Evolutionary conservation across 306 rosid species (phyloP).

Genomic region (Herpetospermum pedunculosum): DNA sequence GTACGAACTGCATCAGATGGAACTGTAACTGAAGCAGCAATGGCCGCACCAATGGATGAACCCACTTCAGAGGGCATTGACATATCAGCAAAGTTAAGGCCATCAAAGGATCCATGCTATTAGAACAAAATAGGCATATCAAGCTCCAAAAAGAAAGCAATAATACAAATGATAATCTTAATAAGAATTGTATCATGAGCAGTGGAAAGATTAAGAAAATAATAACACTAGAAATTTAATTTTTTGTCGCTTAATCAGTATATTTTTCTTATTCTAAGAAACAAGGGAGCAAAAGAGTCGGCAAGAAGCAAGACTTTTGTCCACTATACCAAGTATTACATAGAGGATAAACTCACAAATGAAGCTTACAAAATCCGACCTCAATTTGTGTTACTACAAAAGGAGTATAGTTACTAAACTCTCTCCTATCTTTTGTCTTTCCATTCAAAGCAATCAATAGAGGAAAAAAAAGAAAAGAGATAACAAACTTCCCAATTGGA

Average conservation of each 20-base stretch:
- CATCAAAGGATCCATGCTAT: constrained; percentile 82
- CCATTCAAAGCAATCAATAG: background rate
- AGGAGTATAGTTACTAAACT: background rate
- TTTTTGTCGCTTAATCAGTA: background rate
- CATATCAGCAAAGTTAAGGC: constrained; percentile 30
- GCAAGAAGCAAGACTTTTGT: background rate
- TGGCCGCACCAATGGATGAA: constrained; percentile 91
- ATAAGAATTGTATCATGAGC: background rate
- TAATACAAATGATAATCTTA: background rate
- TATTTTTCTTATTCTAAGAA: background rate
- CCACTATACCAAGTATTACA: background rate
- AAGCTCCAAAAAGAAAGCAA: constrained; percentile 10
- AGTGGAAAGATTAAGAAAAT: background rate
- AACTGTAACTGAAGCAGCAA: constrained; percentile 73
- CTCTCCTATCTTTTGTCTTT: background rate
- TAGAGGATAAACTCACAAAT: background rate
- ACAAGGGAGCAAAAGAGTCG: background rate
- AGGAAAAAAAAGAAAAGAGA: too few relatives aligned
- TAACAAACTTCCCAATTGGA: background rate
- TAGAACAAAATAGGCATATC: constrained; percentile 12
- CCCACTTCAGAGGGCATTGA: constrained; percentile 59
- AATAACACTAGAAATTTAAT: background rate
- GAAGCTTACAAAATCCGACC: background rate
- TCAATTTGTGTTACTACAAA: background rate
- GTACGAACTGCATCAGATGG: constrained; percentile 48